phyloP scores from a whole-genome alignment of 306 rosid species.

The Vachellia collinsii region DNA sequence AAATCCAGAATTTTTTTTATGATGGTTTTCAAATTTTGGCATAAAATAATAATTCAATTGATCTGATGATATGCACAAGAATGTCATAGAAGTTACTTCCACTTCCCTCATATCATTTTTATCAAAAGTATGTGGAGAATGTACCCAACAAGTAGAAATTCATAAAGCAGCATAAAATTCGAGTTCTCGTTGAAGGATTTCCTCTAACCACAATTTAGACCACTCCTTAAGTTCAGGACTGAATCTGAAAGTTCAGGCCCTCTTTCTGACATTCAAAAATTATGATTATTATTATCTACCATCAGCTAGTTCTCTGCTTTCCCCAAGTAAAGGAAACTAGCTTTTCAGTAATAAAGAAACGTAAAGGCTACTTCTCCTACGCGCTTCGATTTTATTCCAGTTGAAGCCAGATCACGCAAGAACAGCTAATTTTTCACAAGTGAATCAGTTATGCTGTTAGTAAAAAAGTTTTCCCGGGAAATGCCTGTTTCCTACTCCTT shows the following conservation, averaged over 20 bases:
- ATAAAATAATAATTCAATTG: background rate
- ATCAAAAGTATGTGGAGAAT: background rate
- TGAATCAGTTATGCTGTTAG: background rate
- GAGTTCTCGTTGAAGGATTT: constrained; percentile 47
- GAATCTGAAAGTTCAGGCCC: constrained; percentile 55
- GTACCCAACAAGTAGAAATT: background rate
- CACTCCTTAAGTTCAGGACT: constrained; percentile 74
- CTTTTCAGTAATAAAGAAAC: background rate
- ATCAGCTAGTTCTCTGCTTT: background rate
- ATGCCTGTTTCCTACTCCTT: background rate
- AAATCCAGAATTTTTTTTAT: too few relatives aligned
- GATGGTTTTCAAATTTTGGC: background rate
- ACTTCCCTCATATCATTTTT: background rate
- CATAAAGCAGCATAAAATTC: background rate
- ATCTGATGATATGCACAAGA: background rate
- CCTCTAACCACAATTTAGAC: constrained; percentile 52
- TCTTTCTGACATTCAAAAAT: constrained; percentile 20
- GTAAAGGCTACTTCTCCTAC: background rate
- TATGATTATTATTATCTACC: background rate
- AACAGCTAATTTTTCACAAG: background rate
- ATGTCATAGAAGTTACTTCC: background rate
- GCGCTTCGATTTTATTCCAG: background rate
- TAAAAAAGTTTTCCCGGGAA: background rate
- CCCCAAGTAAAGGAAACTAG: background rate
- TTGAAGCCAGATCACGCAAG: background rate